Base-by-base conservation (phyloP, 495 filamentous ascomycete genomes). In the Talaromyces liani region DNA sequence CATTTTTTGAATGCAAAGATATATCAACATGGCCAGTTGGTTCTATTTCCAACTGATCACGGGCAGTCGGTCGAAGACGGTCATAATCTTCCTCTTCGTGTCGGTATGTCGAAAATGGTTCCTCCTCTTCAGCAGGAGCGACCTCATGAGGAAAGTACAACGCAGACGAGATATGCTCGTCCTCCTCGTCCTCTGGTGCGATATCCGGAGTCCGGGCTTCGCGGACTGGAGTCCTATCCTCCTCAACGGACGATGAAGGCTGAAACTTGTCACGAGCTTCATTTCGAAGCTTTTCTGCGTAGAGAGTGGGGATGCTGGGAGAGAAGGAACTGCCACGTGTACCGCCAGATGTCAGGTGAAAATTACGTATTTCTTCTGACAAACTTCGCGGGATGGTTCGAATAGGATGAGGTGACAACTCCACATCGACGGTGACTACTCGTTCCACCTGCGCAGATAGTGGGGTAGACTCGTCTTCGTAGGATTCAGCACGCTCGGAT, bases 121-220 rank as follows among this genome's bases (percentile, higher is more conserved):
- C 66, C 55, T 80, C 72, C 51, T 70, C 67, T 27, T 68, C 77
- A 8, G 72, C 65, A 2, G 70, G 68, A n/a, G 82, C 82, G 60
- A 83, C 82, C 75, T 90, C 86, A 77, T 98, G 94, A 20, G 94
- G 94, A 66, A 94, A 84, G 73, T 98, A 98, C 60, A 96, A 80
- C 10, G 93, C 93, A 47, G 93, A 97, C 8, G 90, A 93, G 56
- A 98, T 97, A 72, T 96, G 91, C 70, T 98, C 94, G 71, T 92
- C 86, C 24, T 90, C 90, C 49, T 91, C 92, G 61, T 94, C 91
- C 27, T 96, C 91, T 36, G 89, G 89, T 6, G 25, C 41, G 39
- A 31, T 47, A 24, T 58, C 62, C 16, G 45, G 55, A 31, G 16
- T 53, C 47, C 14, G 29, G 34, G 5, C 64, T 66, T 79, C 41